Percentiles rank a stretch among this genome's conserved stretches.
Evolutionary conservation across 2,329 filamentous ascomycete genomes (phyloP).

Genomic region (Aspergillus glaucus): DNA sequence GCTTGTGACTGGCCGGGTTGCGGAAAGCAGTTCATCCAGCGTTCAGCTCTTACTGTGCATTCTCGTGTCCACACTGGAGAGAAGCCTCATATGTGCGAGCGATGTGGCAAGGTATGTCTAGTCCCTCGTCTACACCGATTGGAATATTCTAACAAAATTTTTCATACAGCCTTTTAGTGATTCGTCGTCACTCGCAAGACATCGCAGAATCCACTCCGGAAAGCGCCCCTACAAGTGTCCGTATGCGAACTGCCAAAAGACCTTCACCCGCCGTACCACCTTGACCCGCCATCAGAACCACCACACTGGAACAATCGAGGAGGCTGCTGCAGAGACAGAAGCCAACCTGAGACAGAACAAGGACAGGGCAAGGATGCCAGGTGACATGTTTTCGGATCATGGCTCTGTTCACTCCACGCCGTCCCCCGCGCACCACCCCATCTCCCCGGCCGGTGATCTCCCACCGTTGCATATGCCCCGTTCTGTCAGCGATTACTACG

Average conservation of each 20-base stretch:
- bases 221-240: constrained; percentile 97
- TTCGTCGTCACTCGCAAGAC: constrained; percentile 85
- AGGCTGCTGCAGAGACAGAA: constrained; percentile 81
- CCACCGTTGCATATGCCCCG: constrained; percentile 65
- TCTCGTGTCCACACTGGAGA: constrained; percentile 94
- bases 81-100: constrained; percentile 96
- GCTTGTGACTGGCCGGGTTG: constrained; percentile 85
- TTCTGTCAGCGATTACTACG: constrained; percentile 65
- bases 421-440: constrained; percentile 71
- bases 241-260: constrained; percentile 96
- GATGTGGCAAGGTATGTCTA: constrained; percentile 77
- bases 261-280: constrained; percentile 91
- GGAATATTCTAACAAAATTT: neutral
- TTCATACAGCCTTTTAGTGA: constrained; percentile 83
- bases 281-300: constrained; percentile 93
- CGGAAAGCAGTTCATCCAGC: constrained; percentile 94
- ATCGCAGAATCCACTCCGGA: constrained; percentile 90
- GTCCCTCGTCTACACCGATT: neutral
- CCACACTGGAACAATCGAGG: constrained; percentile 90
- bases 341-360: constrained; percentile 64
- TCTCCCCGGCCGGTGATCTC: constrained; percentile 73
- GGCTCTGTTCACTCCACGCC: constrained; percentile 57
- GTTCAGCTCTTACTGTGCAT: constrained; percentile 91
- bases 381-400: constrained; percentile 40
- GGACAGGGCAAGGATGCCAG: constrained; percentile 29